These are phyloP conservation scores for Amaranthus cruentus DNA, from an alignment of 148 eudicot species.

Conservation along the genomic window DNA sequence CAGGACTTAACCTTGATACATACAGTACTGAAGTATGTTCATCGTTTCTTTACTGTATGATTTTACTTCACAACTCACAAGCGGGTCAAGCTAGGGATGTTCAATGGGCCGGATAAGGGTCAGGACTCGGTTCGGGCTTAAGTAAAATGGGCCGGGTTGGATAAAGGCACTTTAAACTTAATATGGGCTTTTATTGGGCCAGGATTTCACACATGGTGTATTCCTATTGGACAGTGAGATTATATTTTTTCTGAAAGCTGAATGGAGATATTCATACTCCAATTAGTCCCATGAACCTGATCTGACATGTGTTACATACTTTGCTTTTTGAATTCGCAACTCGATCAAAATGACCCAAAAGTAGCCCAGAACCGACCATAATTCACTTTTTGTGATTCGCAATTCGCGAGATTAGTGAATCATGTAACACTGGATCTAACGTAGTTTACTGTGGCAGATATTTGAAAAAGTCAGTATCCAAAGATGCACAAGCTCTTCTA, in stretches of 20 bases:
- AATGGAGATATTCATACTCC: neutral
- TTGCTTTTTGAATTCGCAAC: too few species aligned
- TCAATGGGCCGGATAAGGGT: too few species aligned
- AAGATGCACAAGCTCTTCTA: constrained; percentile 46
- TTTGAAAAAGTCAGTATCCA: constrained; percentile 91
- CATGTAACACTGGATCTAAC: too few species aligned
- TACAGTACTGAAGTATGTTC: constrained; percentile 23
- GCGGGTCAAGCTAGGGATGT: neutral
- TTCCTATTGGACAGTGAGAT: too few species aligned
- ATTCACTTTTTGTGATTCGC: too few species aligned
- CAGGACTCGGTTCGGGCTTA: too few species aligned
- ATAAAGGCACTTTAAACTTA: too few species aligned
- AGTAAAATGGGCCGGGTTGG: too few species aligned
- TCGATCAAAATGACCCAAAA: too few species aligned
- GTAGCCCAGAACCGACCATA: too few species aligned
- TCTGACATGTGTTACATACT: neutral
- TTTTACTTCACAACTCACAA: constrained; percentile 9
- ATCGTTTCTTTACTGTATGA: constrained; percentile 10
- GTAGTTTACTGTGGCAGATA: constrained; percentile 36
- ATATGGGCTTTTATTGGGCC: neutral
- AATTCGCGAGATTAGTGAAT: too few species aligned
- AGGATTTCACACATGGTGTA: too few species aligned
- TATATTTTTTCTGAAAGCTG: neutral
- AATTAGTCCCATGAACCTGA: neutral
- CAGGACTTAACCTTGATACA: constrained; percentile 19